These are phyloP conservation scores for Porcisia hertigi DNA, from an alignment of 208 protist genomes.

Conservation along the genomic window DNA sequence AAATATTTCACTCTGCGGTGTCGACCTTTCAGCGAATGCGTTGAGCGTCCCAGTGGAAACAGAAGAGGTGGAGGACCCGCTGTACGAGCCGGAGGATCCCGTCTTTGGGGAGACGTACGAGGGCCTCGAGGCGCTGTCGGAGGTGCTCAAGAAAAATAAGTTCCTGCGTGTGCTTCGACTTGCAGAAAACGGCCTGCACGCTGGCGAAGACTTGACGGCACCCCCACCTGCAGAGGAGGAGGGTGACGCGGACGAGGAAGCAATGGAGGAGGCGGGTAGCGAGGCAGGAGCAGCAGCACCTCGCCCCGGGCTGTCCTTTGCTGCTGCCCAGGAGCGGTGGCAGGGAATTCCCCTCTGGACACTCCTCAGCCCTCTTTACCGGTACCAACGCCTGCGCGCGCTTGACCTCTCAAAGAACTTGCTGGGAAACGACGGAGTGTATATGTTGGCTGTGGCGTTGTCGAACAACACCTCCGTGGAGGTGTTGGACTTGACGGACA, in stretches of 20 bases:
- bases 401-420: conserved; percentile 82
- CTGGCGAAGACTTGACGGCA: conserved; percentile 60
- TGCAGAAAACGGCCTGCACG: conserved; percentile 78
- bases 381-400: conserved; percentile 70
- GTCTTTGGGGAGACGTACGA: conserved; percentile 79
- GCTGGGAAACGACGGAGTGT: conserved; percentile 60
- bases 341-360: conserved; percentile 76
- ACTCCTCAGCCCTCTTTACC: conserved; percentile 68
- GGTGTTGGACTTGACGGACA: conserved; percentile 80
- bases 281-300: background rate
- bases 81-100: conserved; percentile 70
- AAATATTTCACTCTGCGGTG: conserved; percentile 69
- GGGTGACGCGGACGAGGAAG: conserved; percentile 42
- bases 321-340: conserved; percentile 42
- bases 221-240: conserved; percentile 46
- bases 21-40: conserved; percentile 79
- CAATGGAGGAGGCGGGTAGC: conserved; percentile 21
- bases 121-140: conserved; percentile 78
- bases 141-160: conserved; percentile 92
- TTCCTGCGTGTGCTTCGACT: conserved; percentile 81
- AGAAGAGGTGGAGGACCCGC: conserved; percentile 77
- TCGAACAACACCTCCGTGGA: conserved; percentile 66
- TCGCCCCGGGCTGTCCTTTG: conserved; percentile 12
- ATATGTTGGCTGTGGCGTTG: conserved; percentile 81
- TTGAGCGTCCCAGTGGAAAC: conserved; percentile 33